Conservation (phyloP, 768 basidiomycete species). For the Sutorius australiensis region DNA sequence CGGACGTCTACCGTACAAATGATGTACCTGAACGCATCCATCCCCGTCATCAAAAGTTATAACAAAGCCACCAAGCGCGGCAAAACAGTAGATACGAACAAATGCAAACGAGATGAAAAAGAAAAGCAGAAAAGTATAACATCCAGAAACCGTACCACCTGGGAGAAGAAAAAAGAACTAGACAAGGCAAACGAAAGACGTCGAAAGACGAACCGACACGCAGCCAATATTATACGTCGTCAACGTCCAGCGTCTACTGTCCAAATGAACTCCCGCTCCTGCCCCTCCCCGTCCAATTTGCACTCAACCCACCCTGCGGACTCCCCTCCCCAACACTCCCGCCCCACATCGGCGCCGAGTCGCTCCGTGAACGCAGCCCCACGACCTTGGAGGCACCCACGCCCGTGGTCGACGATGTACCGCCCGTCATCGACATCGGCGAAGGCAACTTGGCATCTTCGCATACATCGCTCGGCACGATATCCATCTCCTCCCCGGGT, state of each 20-base stretch:
- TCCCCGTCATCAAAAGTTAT: too few relatives aligned
- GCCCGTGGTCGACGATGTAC: constrained; percentile 13
- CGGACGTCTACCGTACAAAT: too few relatives aligned
- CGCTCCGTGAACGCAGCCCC: constrained; percentile 22
- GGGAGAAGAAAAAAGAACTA: not conserved
- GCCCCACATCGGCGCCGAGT: constrained; percentile 25
- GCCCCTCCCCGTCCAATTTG: constrained; percentile 28
- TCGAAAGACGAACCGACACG: constrained; percentile 19
- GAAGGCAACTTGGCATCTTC: constrained; percentile 21
- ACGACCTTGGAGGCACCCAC: constrained; percentile 12
- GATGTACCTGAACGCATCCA: too few relatives aligned
- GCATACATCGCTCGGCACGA: constrained; percentile 7
- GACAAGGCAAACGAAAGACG: constrained; percentile 18
- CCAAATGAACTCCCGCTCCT: constrained; percentile 26
- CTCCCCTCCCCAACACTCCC: constrained; percentile 14
- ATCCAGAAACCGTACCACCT: not conserved
- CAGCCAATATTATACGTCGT: too few relatives aligned
- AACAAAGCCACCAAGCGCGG: too few relatives aligned
- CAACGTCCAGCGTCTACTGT: constrained; percentile 10
- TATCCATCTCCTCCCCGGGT: constrained; percentile 25
- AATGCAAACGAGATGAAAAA: not conserved
- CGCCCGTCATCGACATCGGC: constrained; percentile 18
- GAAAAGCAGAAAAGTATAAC: not conserved
- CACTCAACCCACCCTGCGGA: constrained; percentile 23
- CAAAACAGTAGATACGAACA: not conserved